Percentiles rank a stretch among this genome's conserved stretches.
Conservation (phyloP, 768 basidiomycete species). For the Imleria badia region DNA sequence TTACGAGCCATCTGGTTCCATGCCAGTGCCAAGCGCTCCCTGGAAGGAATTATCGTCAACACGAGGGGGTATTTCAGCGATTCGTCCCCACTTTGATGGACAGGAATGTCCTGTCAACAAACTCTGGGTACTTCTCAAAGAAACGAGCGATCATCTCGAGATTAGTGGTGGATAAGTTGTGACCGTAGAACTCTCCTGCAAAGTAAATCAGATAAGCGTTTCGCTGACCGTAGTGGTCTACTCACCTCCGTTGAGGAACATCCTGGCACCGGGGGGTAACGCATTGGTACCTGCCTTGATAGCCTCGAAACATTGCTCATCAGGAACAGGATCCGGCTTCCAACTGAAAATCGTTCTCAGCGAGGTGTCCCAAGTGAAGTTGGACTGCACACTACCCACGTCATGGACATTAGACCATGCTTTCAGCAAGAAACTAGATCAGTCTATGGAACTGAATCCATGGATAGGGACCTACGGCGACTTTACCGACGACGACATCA, state of each 20-base stretch:
- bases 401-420: constrained; percentile 62
- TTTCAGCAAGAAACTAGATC: neutral
- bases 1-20: constrained; percentile 28
- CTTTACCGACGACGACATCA: constrained; percentile 36
- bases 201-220: neutral
- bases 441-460: neutral
- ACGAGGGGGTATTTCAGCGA: too few relatives aligned
- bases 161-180: constrained; percentile 40
- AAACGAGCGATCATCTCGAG: constrained; percentile 51
- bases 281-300: constrained; percentile 53
- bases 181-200: constrained; percentile 59
- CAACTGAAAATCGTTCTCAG: constrained; percentile 28
- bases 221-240: neutral
- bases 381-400: constrained; percentile 30
- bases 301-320: constrained; percentile 60
- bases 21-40: constrained; percentile 1
- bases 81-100: constrained; percentile 30
- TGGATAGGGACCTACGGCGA: constrained; percentile 32
- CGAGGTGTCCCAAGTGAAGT: neutral
- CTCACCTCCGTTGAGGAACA: constrained; percentile 51
- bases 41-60: neutral
- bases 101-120: constrained; percentile 35
- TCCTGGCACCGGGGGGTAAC: constrained; percentile 43
- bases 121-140: constrained; percentile 42
- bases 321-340: constrained; percentile 45